A percentile compares a stretch with the other conserved stretches of the same genome.
Evolutionary conservation across 1,284 basidiomycete genomes (phyloP).

Genomic region (Ganoderma leucocontextum): DNA sequence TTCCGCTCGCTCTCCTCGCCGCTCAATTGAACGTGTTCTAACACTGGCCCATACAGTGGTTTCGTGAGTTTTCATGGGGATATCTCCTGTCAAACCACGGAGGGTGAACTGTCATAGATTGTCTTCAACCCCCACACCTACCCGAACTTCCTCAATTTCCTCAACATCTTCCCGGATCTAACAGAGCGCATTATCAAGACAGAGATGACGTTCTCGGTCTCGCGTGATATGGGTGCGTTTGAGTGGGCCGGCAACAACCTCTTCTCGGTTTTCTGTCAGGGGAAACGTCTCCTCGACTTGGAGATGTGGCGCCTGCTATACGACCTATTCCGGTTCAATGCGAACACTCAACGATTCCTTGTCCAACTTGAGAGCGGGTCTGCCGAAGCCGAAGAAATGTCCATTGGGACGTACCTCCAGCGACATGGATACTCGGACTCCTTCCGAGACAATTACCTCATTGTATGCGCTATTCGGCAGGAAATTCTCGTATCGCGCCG

Average conservation of each 20-base stretch:
- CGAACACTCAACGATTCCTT: slow-evolving; percentile 61
- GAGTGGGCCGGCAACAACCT: slow-evolving; percentile 81
- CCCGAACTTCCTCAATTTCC: slow-evolving; percentile 83
- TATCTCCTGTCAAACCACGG: background rate
- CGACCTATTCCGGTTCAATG: slow-evolving; percentile 83
- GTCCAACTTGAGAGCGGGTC: slow-evolving; percentile 32
- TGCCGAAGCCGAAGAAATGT: slow-evolving; percentile 49
- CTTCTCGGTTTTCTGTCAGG: slow-evolving; percentile 72
- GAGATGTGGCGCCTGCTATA: slow-evolving; percentile 81
- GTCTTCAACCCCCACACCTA: slow-evolving; percentile 84
- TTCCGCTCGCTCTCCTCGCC: slow-evolving; percentile 27
- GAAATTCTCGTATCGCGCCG: slow-evolving; percentile 9
- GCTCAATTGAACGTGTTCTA: background rate
- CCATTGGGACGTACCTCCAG: slow-evolving; percentile 77
- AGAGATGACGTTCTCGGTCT: slow-evolving; percentile 84
- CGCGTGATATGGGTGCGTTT: slow-evolving; percentile 70
- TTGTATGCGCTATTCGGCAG: slow-evolving; percentile 56
- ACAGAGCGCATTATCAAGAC: slow-evolving; percentile 58
- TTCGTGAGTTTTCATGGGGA: slow-evolving; percentile 51
- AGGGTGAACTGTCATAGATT: slow-evolving; percentile 54
- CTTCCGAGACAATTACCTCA: slow-evolving; percentile 82
- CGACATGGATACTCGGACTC: slow-evolving; percentile 71
- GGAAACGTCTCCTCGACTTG: slow-evolving; percentile 66
- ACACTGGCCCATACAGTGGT: slow-evolving; percentile 45
- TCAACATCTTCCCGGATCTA: slow-evolving; percentile 60